Evolutionary conservation across 2,329 filamentous ascomycete genomes (phyloP), one percentile per base, ranked within the genome.

Genomic region (Cladophialophora immunda): DNA sequence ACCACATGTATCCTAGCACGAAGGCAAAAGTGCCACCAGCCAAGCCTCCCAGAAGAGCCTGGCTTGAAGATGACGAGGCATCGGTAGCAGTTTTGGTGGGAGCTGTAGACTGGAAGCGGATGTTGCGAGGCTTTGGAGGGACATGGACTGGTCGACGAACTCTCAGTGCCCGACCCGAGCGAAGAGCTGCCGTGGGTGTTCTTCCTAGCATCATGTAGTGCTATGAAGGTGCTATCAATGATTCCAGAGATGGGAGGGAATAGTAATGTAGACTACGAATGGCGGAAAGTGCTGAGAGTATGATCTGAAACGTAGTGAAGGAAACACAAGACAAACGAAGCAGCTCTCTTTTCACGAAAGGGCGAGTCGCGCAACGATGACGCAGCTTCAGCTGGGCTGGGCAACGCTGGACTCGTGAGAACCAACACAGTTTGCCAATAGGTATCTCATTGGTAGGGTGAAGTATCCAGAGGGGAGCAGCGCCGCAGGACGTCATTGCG

Each of bases 1-100:
- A 88, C 76, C 81, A 86, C 65, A 75, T 71, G 73, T 86, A 87
- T 34, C 82, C 83, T 6, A 80, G 79, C 1, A 76, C 64, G 56
- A 85, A 76, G 2, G 84, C 83, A 15, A 82, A 75, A 27, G 77
- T 76, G 22, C 83, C 84, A 61, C 86, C 86, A 41, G 82, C 81
- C 22, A 84, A 38, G 55, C 83, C 85, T 2, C 84, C 84, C 50
- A 81, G 75, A 1, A 85, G 71, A 9, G 81, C 81, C 67, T 78
- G 78, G 30, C 58, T 63, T 57, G 59, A 52, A 38, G 54, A 38
- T 11, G 61, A 29, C 8, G 68, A 63, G 29, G 65, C 55, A 25
- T 32, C 32, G 32, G 53, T 58, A n/a, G 52, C 36, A 9, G 58
- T 2, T n/a, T 57, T 61, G 32, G 58, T 25, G n/a, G 59, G 29